Evolutionary conservation across 2,329 filamentous ascomycete genomes (phyloP), one percentile per base, ranked within the genome.

Genomic region (Hymenoscyphus scutula): DNA sequence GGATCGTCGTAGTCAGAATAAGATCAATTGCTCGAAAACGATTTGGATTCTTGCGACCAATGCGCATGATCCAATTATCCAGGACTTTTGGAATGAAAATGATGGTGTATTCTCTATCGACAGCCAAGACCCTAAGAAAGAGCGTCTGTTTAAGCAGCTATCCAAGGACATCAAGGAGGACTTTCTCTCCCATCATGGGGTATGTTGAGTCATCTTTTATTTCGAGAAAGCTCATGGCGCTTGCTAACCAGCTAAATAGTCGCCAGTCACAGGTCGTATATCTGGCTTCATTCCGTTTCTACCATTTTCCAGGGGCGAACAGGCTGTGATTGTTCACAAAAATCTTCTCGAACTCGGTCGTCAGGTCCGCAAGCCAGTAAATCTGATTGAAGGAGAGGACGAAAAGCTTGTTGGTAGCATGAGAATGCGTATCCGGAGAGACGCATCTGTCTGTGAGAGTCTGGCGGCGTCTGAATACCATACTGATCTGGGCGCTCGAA

Each of bases 41-140:
- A 79, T 82, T 8, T 82, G 80, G 78, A 79, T 83, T 5, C 63
- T 83, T 0, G 79, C 78, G 0, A 82, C 80, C 0, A 82, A 82
- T 57, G 71, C 73, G 10, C 69, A 78, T 1, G 77, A 81, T 56
- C 57, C 69, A 0, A 70, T 58, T 0, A 81, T 82, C 32, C 71
- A 74, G 5, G 59, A 69, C 0, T 82, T 80, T 61, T 81, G 75
- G 62, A 64, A 72, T 13, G 59, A 67, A 13, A 60, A 76, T 30
- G 57, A 76, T n/a, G 61, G 68, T n/a, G 62, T 72, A n/a, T 67
- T 68, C 1, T 25, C 41, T 8, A 64, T 68, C 3, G 61, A 66
- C 5, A 63, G 67, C 15, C 58, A 65, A 13, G 59, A 67, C 13
- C 56, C 13, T 10, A 60, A 70, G 27, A 54, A 65, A 45, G 27